Base-by-base conservation (phyloP, 805 yeast species). In the Peterozyma xylosa region DNA sequence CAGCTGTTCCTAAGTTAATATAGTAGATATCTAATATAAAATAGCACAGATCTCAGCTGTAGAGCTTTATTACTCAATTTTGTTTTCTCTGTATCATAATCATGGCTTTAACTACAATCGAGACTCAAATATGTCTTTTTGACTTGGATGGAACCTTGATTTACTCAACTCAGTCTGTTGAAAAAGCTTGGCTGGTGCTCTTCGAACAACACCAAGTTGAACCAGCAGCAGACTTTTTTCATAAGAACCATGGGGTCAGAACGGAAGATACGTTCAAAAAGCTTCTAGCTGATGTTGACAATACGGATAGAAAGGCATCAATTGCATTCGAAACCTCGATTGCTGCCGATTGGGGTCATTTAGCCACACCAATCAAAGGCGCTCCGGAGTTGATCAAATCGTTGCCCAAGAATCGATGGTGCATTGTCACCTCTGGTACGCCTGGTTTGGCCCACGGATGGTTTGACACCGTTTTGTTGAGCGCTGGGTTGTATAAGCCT, bases 101-200 rank as follows among this genome's bases (percentile, higher is more conserved):
- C 10, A 49, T 49, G 52, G 39, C 48, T 17, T 29, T 42, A 11
- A 18, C 49, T 13, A 38, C 40, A 30, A 21, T 50, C 21, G 48
- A 46, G 17, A 36, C 49, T 33, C 37, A 57, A 32, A 48, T 54
- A 15, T 50, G 57, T 50, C 74, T 85, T 50, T 87, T 87, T 64
- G 96, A 87, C 66, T 79, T 89, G 42, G 96, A 87, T 60, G 96
- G 96, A 43, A 87, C 96, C 29, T 69, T 87, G 57, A 87, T 87
- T 59, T 79, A 83, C 62, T 84, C 95, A 35, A 86, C 90, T 47
- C 80, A 78, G 44, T 87, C 93, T 47, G 86, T 86, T 49, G 87
- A 85, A 57, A 83, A 79, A 56, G 79, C 86, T 68, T 87, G 95
- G 95, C 76, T 75, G 55, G 82, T 78, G 47, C 74, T 84, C 57